Base-by-base conservation (phyloP, 352 stramenopile genomes). In the Saprolegnia parasitica region DNA sequence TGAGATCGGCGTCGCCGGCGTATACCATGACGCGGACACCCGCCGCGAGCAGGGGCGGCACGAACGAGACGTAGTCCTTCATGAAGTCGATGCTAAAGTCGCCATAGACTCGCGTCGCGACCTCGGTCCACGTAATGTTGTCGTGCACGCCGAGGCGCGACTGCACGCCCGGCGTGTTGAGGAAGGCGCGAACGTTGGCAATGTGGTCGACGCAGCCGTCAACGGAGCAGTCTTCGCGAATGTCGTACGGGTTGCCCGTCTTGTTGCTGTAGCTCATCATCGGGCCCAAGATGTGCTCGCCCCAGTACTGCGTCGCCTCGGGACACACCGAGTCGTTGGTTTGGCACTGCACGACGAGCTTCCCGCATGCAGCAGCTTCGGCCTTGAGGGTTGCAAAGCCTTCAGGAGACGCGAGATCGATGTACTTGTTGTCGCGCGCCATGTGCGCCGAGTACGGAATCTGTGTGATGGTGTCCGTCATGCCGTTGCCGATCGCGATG, bases 1-100 rank as follows among this genome's bases (percentile, higher is more conserved):
- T 98, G 71, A 98, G 93, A 74, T 99, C 96, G 23, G 92, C 82
- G 76, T 99, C 97, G 63, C 97, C 97, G 13, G 91, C 89, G 80
- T 99, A 99, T 56, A 99, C 91, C 26, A 99, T 80, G 15, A 97
- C 93, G 0, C 82, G 80, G 11, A 90, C 64, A 15, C 23, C 37
- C 20, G 76, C 73, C 45, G 87, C 75, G 21, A 99, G 77, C 57
- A 99, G 74, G 49, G 96, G 88, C 91, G n/a, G 74, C 79, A 50
- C 81, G 24, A 39, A 62, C 21, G 32, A 47, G 75, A 70, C 62
- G 35, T 68, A 68, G 20, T 58, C 29, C 63, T 70, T 70, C 63
- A 68, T 68, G 1, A 99, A 98, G 9, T 89, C 82, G 50, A 87
- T 72, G 63, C 95, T 92, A 18, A 99, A 90, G 5, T 91, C 71